Conservation (phyloP, 2,329 filamentous ascomycete genomes). For the Xylariaceae sp. region DNA sequence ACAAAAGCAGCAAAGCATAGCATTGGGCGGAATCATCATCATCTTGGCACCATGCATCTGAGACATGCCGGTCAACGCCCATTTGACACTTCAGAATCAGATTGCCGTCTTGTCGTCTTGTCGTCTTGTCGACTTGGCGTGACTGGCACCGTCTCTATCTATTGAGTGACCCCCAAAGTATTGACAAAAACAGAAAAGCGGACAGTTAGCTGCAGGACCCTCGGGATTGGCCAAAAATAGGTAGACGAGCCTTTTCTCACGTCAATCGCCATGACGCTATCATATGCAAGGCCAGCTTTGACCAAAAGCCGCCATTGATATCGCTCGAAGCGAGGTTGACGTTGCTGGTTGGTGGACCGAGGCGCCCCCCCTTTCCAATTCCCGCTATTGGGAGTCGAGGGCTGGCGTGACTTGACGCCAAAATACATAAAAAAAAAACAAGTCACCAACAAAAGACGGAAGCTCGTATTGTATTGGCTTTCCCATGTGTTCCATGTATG, state of each 20-base stretch:
- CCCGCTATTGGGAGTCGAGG: background rate
- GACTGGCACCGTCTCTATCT: background rate
- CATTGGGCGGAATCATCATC: constrained; percentile 20
- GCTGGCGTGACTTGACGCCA: background rate
- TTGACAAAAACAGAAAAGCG: background rate
- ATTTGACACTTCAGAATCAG: constrained; percentile 8
- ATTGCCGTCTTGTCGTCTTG: background rate
- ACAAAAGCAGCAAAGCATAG: constrained; percentile 3
- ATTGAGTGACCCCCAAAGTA: background rate
- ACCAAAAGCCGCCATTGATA: background rate
- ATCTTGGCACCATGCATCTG: constrained; percentile 15
- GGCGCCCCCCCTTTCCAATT: background rate
- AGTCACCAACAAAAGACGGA: no score
- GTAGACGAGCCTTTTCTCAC: background rate
- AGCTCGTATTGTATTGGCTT: background rate
- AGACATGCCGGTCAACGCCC: constrained; percentile 11
- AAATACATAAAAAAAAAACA: background rate
- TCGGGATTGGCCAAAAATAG: background rate
- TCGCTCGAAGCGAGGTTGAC: background rate
- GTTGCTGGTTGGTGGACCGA: background rate
- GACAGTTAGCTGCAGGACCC: background rate
- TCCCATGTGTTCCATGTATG: background rate
- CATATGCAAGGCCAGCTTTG: background rate
- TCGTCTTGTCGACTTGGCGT: background rate
- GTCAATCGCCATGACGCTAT: background rate